Conservation (phyloP, 768 basidiomycete species). For the Leccinum obscurum region DNA sequence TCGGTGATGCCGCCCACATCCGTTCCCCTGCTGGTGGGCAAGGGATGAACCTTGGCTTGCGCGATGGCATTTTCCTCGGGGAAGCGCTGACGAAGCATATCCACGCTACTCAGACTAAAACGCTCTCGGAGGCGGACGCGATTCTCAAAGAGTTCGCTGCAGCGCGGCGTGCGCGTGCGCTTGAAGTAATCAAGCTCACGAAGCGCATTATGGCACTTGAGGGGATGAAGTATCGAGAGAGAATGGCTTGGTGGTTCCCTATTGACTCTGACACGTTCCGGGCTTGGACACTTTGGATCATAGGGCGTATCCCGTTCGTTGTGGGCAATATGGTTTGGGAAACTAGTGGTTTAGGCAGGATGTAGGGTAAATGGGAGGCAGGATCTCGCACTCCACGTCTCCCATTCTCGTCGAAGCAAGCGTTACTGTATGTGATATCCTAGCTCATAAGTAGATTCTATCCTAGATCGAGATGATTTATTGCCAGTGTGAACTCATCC, state of each 20-base stretch:
- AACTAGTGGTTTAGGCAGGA: conserved; percentile 23
- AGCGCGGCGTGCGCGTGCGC: conserved; percentile 39
- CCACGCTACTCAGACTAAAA: conserved; percentile 7
- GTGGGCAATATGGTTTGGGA: conserved; percentile 18
- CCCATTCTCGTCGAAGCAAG: too few species aligned
- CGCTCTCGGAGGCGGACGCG: conserved; percentile 25
- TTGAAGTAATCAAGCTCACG: conserved; percentile 42
- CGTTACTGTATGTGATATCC: neutral
- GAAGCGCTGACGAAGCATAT: conserved; percentile 42
- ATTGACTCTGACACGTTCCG: conserved; percentile 29
- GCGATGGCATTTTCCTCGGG: conserved; percentile 51
- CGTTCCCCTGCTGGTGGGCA: conserved; percentile 57
- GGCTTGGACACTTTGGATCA: conserved; percentile 24
- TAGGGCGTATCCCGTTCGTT: conserved; percentile 21
- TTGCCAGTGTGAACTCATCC: too few species aligned
- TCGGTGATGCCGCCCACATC: conserved; percentile 52
- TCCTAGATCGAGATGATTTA: too few species aligned
- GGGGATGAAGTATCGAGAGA: conserved; percentile 22
- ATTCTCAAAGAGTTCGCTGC: conserved; percentile 38
- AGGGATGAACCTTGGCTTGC: conserved; percentile 57
- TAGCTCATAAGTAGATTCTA: too few species aligned
- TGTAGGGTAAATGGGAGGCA: neutral
- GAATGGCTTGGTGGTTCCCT: conserved; percentile 26
- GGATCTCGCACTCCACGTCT: neutral
- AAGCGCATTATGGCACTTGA: conserved; percentile 33